Evolutionary conservation across 306 rosid genomes (phyloP), one percentile per base, ranked within the genome.

Genomic region (Rosa chinensis): DNA sequence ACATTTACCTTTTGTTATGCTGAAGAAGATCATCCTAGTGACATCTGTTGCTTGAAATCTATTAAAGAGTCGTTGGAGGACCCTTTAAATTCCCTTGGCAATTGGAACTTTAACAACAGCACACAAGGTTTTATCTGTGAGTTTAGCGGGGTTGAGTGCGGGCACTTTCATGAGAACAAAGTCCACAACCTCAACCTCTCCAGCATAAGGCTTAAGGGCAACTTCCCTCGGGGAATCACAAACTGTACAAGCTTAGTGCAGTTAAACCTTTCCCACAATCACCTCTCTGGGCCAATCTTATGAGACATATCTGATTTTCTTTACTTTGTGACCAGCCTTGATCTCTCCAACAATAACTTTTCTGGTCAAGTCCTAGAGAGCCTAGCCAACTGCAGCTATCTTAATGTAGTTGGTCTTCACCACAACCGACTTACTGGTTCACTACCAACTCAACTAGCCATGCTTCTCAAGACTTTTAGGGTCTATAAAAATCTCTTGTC

Each of bases 341-440:
- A 82, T 76, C 85, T 85, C 47, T 85, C 88, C 62, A 8, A 32
- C 14, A 85, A 85, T 62, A 40, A 76, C 4, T 72, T 85, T 32
- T 21, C 56, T 42, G 87, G 87, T 32, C 79, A 78, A 81, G 78
- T 86, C 62, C 89, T 85, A 47, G 35, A 16, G 63, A 58, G 28
- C 43, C 47, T 86, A 23, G 70, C 76, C 8, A 35, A 78, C 25
- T 72, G 81, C 11, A 40, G 50, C 47, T 40, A 23, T 61, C 82
- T 86, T 44, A 20, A 67, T 48, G 42, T 39, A 25, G 85, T 84
- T 10, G 48, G 4, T 66, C 86, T 87, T 76, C 70, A 81, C 47
- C 58, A 79, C 50, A 81, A 84, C 78, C 40, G 40, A 39, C 47
- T 86, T 44, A 81, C 20, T 1, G 87, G 89, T 13, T 62, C 73